A percentile compares a stretch with the other conserved stretches of the same genome.
Evolutionary conservation across 306 rosid genomes (phyloP).

Genomic region (Canavalia gladiata): DNA sequence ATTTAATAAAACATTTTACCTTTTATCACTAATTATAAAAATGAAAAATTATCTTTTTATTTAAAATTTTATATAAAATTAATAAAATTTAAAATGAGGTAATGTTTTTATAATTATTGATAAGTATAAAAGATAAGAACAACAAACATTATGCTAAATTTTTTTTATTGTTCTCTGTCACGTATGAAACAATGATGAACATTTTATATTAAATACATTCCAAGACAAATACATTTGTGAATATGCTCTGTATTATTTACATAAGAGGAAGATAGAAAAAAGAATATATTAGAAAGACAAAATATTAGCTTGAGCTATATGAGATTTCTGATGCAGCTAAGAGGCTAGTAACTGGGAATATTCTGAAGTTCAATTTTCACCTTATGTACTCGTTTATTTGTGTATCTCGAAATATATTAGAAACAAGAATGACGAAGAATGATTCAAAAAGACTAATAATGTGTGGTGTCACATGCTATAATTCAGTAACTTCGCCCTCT

Average conservation of each 20-base stretch:
- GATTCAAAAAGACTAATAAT: not conserved
- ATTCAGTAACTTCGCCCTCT: conserved; percentile 69
- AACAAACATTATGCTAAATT: not conserved
- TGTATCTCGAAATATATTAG: conserved; percentile 37
- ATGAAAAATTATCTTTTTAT: too few relatives aligned
- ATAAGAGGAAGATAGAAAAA: conserved; percentile 1
- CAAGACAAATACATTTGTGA: conserved; percentile 12
- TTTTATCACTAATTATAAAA: too few relatives aligned
- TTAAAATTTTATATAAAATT: too few relatives aligned
- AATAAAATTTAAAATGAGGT: not conserved
- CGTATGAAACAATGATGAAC: not conserved
- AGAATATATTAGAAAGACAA: conserved; percentile 23
- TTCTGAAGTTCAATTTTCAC: conserved; percentile 36
- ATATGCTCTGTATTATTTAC: conserved; percentile 45
- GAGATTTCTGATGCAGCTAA: conserved; percentile 41
- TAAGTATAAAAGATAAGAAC: too few relatives aligned
- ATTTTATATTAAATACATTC: conserved; percentile 33
- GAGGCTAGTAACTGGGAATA: conserved; percentile 31
- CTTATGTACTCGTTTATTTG: conserved; percentile 36
- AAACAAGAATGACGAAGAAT: conserved; percentile 14
- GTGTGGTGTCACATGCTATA: conserved; percentile 49
- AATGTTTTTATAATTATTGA: not conserved
- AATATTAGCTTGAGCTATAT: conserved; percentile 17
- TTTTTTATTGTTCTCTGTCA: not conserved
- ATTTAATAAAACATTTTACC: too few relatives aligned